Conservation (phyloP, 495 filamentous ascomycete genomes). For the Neurospora pannonica region DNA sequence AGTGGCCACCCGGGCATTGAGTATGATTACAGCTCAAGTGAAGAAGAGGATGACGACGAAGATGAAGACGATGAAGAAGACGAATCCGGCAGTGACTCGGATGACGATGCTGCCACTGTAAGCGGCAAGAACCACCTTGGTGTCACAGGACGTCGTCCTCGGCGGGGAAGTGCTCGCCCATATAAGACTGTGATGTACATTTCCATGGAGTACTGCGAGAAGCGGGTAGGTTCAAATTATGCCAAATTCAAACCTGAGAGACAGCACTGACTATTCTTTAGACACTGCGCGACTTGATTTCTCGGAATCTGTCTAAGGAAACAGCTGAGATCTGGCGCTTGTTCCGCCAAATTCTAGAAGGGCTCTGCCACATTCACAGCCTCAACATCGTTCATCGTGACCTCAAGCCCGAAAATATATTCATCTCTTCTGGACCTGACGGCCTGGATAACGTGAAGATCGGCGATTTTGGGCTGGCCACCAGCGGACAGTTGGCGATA, state of each 20-base stretch:
- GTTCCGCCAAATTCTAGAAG: slow-evolving; percentile 86
- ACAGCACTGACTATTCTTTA: slow-evolving; percentile 17
- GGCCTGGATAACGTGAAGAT: slow-evolving; percentile 82
- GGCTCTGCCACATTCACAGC: slow-evolving; percentile 79
- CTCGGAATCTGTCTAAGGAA: slow-evolving; percentile 61
- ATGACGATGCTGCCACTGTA: slow-evolving; percentile 11
- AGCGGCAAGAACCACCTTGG: slow-evolving; percentile 7
- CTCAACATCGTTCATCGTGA: slow-evolving; percentile 93
- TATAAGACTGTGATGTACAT: slow-evolving; percentile 39
- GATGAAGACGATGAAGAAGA: slow-evolving; percentile 24
- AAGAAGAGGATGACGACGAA: slow-evolving; percentile 38
- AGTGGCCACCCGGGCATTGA: slow-evolving; percentile 72
- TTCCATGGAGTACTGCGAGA: slow-evolving; percentile 94
- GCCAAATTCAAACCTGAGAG: background rate
- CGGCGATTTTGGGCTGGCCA: slow-evolving; percentile 92
- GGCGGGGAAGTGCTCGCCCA: slow-evolving; percentile 24
- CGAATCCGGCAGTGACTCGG: slow-evolving; percentile 7
- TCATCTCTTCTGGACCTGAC: slow-evolving; percentile 59
- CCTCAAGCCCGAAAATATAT: slow-evolving; percentile 96
- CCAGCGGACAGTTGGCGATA: slow-evolving; percentile 61
- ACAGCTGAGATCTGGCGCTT: slow-evolving; percentile 76
- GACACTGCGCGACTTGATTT: slow-evolving; percentile 87
- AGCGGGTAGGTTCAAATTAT: slow-evolving; percentile 48
- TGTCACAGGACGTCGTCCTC: slow-evolving; percentile 11
- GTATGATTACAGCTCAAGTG: slow-evolving; percentile 66